phyloP scores from a whole-genome alignment of 176 grass and related monocot genomes.

The Microstegium vimineum region DNA sequence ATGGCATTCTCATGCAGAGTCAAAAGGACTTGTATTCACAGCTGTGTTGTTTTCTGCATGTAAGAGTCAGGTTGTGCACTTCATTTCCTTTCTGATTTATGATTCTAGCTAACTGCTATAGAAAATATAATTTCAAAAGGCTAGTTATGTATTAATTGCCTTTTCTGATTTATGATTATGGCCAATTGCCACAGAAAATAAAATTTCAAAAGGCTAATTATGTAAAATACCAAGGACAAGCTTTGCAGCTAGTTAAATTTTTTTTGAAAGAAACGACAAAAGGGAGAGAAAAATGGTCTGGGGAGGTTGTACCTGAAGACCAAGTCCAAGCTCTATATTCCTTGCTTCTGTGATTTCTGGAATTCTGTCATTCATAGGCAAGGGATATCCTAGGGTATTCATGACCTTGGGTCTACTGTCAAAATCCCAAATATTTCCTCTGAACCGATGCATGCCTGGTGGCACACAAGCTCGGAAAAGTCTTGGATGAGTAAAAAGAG shows the following conservation, averaged over 20 bases:
- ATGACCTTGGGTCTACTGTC: conserved; percentile 81
- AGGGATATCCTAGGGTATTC: conserved; percentile 71
- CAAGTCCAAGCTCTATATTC: conserved; percentile 97
- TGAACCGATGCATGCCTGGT: conserved; percentile 97
- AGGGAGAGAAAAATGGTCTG: background rate
- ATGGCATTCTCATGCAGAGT: background rate
- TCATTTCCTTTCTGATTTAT: background rate
- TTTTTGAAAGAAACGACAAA: background rate
- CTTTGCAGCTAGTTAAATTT: background rate
- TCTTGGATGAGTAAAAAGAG: conserved; percentile 90
- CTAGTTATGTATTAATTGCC: background rate
- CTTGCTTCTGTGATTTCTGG: conserved; percentile 97
- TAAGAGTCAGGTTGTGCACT: background rate
- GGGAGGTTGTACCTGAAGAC: conserved; percentile 67
- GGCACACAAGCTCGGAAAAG: conserved; percentile 98
- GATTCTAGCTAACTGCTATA: background rate
- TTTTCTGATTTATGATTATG: background rate
- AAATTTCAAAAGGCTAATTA: background rate
- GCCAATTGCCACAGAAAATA: background rate
- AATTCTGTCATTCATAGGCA: conserved; percentile 77
- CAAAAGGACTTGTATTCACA: background rate
- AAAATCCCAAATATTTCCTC: conserved; percentile 96
- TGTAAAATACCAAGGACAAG: background rate
- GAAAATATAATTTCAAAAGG: background rate
- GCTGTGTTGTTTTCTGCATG: background rate